Base-by-base conservation (phyloP, 768 basidiomycete species). In the Lactifluus piperatus region DNA sequence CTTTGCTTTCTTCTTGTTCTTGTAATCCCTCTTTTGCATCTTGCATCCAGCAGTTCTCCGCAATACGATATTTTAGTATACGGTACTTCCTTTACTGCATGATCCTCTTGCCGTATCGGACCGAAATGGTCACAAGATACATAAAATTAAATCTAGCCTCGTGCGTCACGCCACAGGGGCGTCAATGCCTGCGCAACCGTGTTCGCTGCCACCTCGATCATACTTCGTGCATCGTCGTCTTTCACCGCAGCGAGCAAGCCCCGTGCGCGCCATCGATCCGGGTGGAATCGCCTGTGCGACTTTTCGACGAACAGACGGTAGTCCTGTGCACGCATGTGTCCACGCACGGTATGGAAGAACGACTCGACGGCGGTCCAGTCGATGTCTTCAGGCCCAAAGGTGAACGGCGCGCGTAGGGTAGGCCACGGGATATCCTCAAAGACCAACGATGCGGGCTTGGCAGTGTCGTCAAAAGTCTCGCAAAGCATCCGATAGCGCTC, bases 361-460 rank as follows among this genome's bases (percentile, higher is more conserved):
- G 73, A 73, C 66, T 88, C 85, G 49, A 91, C 88, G 0, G 83
- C 74, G 11, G 76, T 70, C 83, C 85, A 89, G 57, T 84, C 82
- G 46, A 91, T 76, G 61, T 88, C 84, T 62, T 86, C 81, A 1
- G 86, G 70, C 6, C 76, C 76, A 58, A 84, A 79, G 24, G 69
- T 66, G 20, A 72, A 68, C 2, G 85, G 85, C 22, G 78, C 71
- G 49, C 75, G 73, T 36, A 91, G 69, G 14, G 85, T 81, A 2
- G 90, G 90, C 89, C 89, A 92, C 0, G 89, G 88, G 30, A 92
- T 75, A 41, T 76, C 77, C 47, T 82, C 79, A 58, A 84, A 82
- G 3, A 76, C 69, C n/a, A 89, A 69, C 3, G 82, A 80, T 14
- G 76, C 70, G 22, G 77, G 75, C 37, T 72, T 62, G 3, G 77